phyloP scores from a whole-genome alignment of 164 flowering plant species.

The Magnolia sinica region DNA sequence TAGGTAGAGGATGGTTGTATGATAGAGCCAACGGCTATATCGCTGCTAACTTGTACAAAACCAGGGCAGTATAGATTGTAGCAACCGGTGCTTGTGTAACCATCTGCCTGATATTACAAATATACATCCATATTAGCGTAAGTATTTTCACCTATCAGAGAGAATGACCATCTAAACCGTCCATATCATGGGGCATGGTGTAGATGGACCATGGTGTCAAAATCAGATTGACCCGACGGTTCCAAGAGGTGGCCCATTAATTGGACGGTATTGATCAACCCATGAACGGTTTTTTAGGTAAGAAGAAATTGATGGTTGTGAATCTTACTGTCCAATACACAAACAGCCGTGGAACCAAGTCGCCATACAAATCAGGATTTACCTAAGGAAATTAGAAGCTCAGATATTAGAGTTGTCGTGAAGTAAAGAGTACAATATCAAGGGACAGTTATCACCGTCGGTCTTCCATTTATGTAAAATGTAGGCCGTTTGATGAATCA shows the following conservation, averaged over 20 bases:
- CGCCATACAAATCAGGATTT: constrained; percentile 1
- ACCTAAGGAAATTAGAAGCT: constrained; percentile 3
- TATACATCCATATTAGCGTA: not conserved
- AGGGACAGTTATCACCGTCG: no score
- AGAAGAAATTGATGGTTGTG: no score
- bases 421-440: no score
- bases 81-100: constrained; percentile 14
- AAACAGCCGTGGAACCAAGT: constrained; percentile 3
- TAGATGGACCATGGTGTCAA: no score
- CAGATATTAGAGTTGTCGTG: no score
- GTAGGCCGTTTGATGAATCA: no score
- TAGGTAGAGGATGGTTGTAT: constrained; percentile 3
- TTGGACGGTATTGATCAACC: no score
- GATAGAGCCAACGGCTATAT: not conserved
- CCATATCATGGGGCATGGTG: not conserved
- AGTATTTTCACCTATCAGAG: not conserved
- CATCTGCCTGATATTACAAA: constrained; percentile 11
- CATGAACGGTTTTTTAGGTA: no score
- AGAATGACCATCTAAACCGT: not conserved
- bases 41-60: constrained; percentile 9
- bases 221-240: no score
- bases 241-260: no score
- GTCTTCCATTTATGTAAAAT: no score
- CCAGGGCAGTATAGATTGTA: constrained; percentile 16
- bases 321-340: constrained; percentile 17